These are phyloP conservation scores for Pyrus communis DNA, from an alignment of 306 rosid species.

Conservation along the genomic window DNA sequence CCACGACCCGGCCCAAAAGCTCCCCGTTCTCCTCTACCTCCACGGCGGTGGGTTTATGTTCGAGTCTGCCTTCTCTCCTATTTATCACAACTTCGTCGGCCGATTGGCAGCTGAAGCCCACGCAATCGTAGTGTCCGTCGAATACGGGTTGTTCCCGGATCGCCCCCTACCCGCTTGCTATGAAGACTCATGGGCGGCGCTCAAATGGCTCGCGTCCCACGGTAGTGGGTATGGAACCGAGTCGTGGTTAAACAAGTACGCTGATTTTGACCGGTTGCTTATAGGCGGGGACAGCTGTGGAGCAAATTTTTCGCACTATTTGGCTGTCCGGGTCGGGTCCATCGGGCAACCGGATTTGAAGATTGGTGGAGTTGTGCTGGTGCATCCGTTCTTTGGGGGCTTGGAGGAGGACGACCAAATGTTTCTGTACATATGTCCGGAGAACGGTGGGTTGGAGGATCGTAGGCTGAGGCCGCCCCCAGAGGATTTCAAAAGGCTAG, in stretches of 20 bases:
- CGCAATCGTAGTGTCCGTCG: constrained; percentile 12
- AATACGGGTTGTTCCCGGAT: constrained; percentile 24
- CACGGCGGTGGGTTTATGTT: constrained; percentile 30
- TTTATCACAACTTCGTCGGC: constrained; percentile 11
- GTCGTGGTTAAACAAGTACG: constrained; percentile 15
- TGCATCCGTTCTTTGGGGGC: constrained; percentile 25
- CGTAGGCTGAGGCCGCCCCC: constrained; percentile 19
- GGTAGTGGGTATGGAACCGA: constrained; percentile 7
- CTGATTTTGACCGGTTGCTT: constrained; percentile 11
- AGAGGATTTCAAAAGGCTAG: constrained; percentile 15
- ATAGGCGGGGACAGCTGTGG: constrained; percentile 25
- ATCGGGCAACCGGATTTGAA: background rate
- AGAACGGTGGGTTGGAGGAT: constrained; percentile 18
- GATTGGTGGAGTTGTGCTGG: constrained; percentile 8
- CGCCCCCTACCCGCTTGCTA: constrained; percentile 22
- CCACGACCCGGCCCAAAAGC: constrained; percentile 3
- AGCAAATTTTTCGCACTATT: constrained; percentile 10
- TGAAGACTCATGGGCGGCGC: constrained; percentile 16
- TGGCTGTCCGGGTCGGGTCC: constrained; percentile 9
- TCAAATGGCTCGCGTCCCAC: constrained; percentile 17
- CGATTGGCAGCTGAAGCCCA: constrained; percentile 15
- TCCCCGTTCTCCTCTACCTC: constrained; percentile 23
- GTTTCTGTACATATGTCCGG: constrained; percentile 3
- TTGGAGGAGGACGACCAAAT: constrained; percentile 6
- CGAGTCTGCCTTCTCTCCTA: constrained; percentile 7